Evolutionary conservation across 768 basidiomycete species (phyloP).

Genomic region (Psilocybe cubensis): DNA sequence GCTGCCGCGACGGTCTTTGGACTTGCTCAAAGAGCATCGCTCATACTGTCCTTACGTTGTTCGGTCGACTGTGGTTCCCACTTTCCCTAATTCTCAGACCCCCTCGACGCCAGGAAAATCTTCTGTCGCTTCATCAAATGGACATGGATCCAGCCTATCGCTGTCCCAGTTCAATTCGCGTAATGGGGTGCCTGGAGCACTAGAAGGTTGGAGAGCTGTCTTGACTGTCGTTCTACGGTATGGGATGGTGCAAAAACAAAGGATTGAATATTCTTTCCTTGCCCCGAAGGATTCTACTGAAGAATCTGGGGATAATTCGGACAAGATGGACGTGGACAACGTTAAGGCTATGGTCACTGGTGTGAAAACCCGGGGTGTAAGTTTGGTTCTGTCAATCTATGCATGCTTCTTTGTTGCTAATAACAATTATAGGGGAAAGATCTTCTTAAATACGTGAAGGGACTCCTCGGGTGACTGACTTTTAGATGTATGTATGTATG

Average conservation of each 20-base stretch:
- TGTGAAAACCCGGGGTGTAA: constrained; percentile 76
- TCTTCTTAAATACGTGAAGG: constrained; percentile 72
- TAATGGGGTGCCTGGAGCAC: constrained; percentile 25
- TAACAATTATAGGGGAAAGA: constrained; percentile 59
- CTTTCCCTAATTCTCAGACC: constrained; percentile 44
- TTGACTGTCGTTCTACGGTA: constrained; percentile 68
- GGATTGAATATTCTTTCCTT: constrained; percentile 35
- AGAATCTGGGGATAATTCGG: constrained; percentile 18
- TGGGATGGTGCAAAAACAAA: constrained; percentile 62
- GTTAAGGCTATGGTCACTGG: constrained; percentile 79
- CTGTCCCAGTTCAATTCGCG: constrained; percentile 32
- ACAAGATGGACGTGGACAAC: constrained; percentile 45
- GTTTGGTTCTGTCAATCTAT: constrained; percentile 30
- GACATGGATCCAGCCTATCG: constrained; percentile 31
- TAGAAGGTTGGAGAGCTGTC: constrained; percentile 87
- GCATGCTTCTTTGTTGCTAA: not conserved
- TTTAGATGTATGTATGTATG: not conserved
- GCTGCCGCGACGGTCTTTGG: constrained; percentile 56
- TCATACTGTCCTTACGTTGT: constrained; percentile 88
- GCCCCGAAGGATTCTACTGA: constrained; percentile 16
- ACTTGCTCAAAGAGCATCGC: constrained; percentile 80
- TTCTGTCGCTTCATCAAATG: constrained; percentile 12
- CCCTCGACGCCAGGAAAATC: constrained; percentile 20
- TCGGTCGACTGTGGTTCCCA: constrained; percentile 66
- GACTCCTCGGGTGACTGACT: constrained; percentile 54